These are phyloP conservation scores for Dendrobium nobile DNA, from an alignment of 106 monocot species.

Conservation along the genomic window DNA sequence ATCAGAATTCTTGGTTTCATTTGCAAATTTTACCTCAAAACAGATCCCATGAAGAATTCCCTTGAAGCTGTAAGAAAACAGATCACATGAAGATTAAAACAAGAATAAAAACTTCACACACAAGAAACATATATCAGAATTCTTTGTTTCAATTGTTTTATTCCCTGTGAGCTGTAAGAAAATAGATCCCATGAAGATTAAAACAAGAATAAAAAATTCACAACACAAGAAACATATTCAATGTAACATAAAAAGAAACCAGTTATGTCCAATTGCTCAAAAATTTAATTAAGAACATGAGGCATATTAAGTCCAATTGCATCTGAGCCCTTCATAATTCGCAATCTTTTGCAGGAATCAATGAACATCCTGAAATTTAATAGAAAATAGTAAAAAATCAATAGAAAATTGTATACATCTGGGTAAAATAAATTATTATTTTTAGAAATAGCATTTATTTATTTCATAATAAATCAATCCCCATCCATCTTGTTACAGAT, in stretches of 20 bases:
- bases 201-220: background rate
- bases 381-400: background rate
- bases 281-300: background rate
- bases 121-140: no score
- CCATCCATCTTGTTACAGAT: no score
- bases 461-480: no score
- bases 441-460: no score
- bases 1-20: background rate
- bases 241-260: no score
- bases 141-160: no score
- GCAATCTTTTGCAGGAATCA: slow-evolving; percentile 26
- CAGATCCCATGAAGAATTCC: no score
- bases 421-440: no score
- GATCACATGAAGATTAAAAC: no score
- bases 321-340: slow-evolving; percentile 33
- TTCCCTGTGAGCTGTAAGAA: no score
- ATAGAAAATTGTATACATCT: background rate
- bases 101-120: no score
- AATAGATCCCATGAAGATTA: background rate
- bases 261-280: no score
- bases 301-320: slow-evolving; percentile 53
- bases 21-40: background rate
- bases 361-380: slow-evolving; percentile 45
- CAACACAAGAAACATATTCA: background rate
- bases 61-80: background rate